Conservation (phyloP, 1,284 basidiomycete genomes). For the Cutaneotrichosporon sp. region DNA sequence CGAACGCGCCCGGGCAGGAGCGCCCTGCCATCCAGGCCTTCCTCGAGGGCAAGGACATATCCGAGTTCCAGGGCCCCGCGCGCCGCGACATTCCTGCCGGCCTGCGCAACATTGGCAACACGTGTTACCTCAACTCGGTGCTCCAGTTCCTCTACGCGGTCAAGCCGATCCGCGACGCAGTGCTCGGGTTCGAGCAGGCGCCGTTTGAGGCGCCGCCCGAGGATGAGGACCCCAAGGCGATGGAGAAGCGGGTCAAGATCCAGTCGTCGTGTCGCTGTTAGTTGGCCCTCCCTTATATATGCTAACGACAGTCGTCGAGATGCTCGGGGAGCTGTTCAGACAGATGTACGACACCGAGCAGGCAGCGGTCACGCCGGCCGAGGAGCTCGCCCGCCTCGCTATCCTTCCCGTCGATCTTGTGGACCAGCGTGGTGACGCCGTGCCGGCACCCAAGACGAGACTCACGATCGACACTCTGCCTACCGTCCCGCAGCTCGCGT, state of each 20-base stretch:
- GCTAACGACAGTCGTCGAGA: constrained; percentile 40
- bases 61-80: constrained; percentile 30
- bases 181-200: constrained; percentile 31
- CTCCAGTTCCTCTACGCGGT: constrained; percentile 51
- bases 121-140: constrained; percentile 53
- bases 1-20: constrained; percentile 43
- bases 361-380: constrained; percentile 46
- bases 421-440: constrained; percentile 14
- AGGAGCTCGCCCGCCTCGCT: constrained; percentile 53
- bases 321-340: constrained; percentile 43
- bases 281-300: not conserved
- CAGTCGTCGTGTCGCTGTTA: constrained; percentile 40
- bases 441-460: constrained; percentile 20
- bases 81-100: constrained; percentile 50
- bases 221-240: constrained; percentile 9
- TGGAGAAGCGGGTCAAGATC: constrained; percentile 21
- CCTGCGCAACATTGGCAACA: constrained; percentile 53
- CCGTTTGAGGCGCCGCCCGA: not conserved
- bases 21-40: constrained; percentile 40
- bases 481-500: constrained; percentile 20
- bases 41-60: constrained; percentile 31
- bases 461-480: constrained; percentile 22
- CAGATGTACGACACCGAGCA: constrained; percentile 46
- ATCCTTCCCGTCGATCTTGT: constrained; percentile 31
- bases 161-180: constrained; percentile 48